Percentiles rank a stretch among this genome's conserved stretches.
phyloP scores from a whole-genome alignment of 176 grass and related monocot species.

The Hordeum marinum region DNA sequence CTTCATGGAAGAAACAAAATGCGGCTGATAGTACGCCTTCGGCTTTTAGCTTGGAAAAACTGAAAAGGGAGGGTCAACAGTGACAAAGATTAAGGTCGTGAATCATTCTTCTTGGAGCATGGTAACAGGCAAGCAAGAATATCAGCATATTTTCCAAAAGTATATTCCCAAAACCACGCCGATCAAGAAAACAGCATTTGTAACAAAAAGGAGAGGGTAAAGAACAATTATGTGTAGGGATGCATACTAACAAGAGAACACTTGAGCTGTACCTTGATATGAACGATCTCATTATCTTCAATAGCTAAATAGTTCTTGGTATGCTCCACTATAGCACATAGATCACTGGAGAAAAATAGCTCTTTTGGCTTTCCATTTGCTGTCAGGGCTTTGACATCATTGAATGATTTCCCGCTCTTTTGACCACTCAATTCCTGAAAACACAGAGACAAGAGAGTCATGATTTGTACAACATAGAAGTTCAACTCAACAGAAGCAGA shows the following conservation, averaged over 20 bases:
- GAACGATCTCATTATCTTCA: conserved; percentile 93
- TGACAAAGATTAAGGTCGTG: neutral
- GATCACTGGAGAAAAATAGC: conserved; percentile 92
- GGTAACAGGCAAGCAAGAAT: neutral
- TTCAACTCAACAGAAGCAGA: neutral
- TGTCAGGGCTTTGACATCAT: conserved; percentile 85
- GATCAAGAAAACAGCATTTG: neutral
- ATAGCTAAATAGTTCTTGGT: conserved; percentile 86
- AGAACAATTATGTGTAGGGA: neutral
- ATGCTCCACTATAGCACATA: conserved; percentile 97
- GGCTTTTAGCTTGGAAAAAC: neutral
- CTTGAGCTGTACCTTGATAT: conserved; percentile 45
- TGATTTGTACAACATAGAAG: neutral
- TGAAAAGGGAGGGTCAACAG: neutral
- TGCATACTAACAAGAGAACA: neutral
- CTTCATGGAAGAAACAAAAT: neutral
- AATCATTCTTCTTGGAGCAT: conserved; percentile 7
- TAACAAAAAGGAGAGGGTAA: neutral
- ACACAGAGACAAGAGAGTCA: neutral
- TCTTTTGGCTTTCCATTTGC: conserved; percentile 88
- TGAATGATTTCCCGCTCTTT: conserved; percentile 59
- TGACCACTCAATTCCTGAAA: conserved; percentile 79
- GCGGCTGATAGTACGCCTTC: neutral
- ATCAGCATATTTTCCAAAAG: neutral
- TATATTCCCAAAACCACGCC: neutral